phyloP scores from a whole-genome alignment of 176 grass and related monocot species.

The Cenchrus fungigraminus region DNA sequence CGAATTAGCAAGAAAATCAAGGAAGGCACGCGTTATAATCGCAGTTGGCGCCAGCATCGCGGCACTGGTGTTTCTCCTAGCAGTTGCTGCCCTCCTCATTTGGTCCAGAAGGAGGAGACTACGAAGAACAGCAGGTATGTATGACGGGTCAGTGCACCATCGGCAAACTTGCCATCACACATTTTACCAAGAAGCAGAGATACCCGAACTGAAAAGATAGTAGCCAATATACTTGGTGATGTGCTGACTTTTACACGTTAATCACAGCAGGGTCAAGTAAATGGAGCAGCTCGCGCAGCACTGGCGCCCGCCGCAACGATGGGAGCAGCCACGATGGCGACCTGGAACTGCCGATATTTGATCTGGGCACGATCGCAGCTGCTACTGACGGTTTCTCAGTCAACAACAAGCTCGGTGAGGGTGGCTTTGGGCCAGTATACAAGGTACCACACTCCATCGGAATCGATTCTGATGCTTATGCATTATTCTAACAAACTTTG shows the following conservation, averaged over 20 bases:
- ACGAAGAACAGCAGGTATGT: slow-evolving; percentile 40
- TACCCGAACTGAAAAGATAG: neutral
- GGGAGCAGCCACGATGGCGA: slow-evolving; percentile 49
- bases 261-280: slow-evolving; percentile 40
- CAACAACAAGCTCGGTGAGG: slow-evolving; percentile 64
- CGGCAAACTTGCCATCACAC: neutral
- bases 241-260: neutral
- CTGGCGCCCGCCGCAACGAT: slow-evolving; percentile 1
- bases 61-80: slow-evolving; percentile 26
- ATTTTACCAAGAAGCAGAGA: neutral
- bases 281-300: slow-evolving; percentile 47
- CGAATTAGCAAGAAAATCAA: slow-evolving; percentile 25
- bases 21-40: slow-evolving; percentile 2
- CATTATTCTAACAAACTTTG: neutral
- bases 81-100: slow-evolving; percentile 40
- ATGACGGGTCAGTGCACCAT: neutral
- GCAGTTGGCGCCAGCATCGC: slow-evolving; percentile 28
- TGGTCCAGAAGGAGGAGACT: slow-evolving; percentile 46
- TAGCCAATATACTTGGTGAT: neutral
- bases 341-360: slow-evolving; percentile 58
- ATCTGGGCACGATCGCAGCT: slow-evolving; percentile 49
- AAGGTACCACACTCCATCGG: slow-evolving; percentile 35
- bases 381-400: slow-evolving; percentile 70
- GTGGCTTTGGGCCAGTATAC: slow-evolving; percentile 75
- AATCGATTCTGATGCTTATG: too few relatives aligned